Evolutionary conservation across 2,329 filamentous ascomycete genomes (phyloP).

Genomic region (Penicillium rolfsii): DNA sequence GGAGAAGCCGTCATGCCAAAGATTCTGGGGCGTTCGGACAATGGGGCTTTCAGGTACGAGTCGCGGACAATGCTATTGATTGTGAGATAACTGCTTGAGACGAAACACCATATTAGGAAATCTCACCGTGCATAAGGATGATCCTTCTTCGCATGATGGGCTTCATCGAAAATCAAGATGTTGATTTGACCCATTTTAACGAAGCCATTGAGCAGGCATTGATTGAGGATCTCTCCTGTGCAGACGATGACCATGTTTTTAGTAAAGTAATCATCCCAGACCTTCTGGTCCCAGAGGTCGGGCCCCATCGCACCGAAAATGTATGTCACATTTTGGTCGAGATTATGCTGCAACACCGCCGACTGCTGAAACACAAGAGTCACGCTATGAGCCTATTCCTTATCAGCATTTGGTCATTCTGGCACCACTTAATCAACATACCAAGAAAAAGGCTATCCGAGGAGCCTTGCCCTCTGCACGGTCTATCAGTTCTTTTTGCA

Average conservation of each 20-base stretch:
- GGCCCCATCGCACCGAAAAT: conserved; percentile 72
- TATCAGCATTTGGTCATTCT: conserved; percentile 17
- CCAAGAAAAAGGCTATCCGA: conserved; percentile 82
- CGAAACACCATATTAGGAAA: background rate
- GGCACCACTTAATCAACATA: conserved; percentile 36
- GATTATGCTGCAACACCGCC: conserved; percentile 76
- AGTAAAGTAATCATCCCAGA: conserved; percentile 62
- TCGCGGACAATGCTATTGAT: conserved; percentile 74
- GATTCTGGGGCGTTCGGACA: conserved; percentile 67
- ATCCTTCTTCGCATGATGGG: conserved; percentile 92
- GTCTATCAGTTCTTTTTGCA: conserved; percentile 76
- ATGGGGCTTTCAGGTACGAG: conserved; percentile 66
- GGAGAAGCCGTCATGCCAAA: conserved; percentile 98
- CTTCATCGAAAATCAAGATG: conserved; percentile 91
- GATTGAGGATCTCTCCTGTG: conserved; percentile 82
- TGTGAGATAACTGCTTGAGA: conserved; percentile 2
- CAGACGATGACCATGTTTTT: conserved; percentile 86
- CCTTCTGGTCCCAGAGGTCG: conserved; percentile 62
- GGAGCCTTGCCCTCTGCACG: conserved; percentile 62
- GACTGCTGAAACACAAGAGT: conserved; percentile 89
- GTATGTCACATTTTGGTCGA: conserved; percentile 73
- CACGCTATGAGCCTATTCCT: conserved; percentile 73
- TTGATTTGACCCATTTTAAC: conserved; percentile 82
- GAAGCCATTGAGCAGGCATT: conserved; percentile 77
- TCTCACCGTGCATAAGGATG: conserved; percentile 76